These are phyloP conservation scores for Nyssa sinensis DNA, from an alignment of 148 eudicot species.

Conservation along the genomic window DNA sequence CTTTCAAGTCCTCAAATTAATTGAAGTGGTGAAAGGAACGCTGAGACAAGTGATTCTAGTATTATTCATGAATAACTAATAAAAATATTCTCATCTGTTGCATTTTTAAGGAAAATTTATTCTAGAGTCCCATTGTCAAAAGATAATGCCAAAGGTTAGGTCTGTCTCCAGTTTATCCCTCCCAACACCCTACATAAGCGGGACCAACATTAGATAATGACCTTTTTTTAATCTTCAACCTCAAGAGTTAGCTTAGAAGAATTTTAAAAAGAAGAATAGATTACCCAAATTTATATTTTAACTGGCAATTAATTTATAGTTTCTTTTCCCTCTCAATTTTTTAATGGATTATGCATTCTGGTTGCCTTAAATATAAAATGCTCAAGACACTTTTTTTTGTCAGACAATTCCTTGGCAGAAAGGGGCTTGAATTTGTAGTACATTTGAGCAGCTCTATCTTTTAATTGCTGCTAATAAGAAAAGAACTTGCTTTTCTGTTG, in stretches of 20 bases:
- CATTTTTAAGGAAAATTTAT: not conserved
- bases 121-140: not conserved
- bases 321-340: not conserved
- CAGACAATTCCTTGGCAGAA: not conserved
- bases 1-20: not conserved
- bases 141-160: no score
- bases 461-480: not conserved
- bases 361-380: not conserved
- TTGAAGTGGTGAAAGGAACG: not conserved
- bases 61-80: not conserved
- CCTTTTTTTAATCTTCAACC: no score
- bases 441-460: not conserved
- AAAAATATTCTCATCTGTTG: not conserved
- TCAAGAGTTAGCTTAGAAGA: not conserved
- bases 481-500: not conserved
- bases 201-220: no score
- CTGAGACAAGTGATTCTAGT: not conserved
- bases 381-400: not conserved
- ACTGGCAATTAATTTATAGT: no score
- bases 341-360: not conserved
- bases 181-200: no score
- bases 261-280: not conserved
- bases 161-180: no score
- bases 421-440: not conserved
- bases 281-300: not conserved